Base-by-base conservation (phyloP, 2,329 filamentous ascomycete species). In the Sporothrix curviconia region DNA sequence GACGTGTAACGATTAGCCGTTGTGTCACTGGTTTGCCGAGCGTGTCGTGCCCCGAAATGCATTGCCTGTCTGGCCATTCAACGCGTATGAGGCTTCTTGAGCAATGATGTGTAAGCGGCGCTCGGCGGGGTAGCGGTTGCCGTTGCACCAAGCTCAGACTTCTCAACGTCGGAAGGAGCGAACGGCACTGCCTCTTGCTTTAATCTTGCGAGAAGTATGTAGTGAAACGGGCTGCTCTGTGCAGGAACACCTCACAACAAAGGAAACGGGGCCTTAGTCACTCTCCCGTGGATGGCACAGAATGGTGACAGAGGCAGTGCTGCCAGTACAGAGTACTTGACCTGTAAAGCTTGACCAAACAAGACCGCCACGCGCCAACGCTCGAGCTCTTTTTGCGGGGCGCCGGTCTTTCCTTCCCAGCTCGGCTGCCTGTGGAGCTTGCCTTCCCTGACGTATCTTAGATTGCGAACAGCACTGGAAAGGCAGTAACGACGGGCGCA, bases 41-140 rank as follows among this genome's bases (percentile, higher is more conserved):
- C n/a, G n/a, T n/a, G n/a, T n/a, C n/a, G n/a, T n/a, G n/a, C n/a
- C n/a, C n/a, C n/a, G n/a, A n/a, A n/a, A n/a, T n/a, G n/a, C n/a
- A n/a, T n/a, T n/a, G n/a, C n/a, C n/a, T n/a, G n/a, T 30, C 17
- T 50, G 46, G 46, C 46, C 46, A 37, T 32, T 25, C 15, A 28
- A 40, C 49, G 49, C 34, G 34, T 51, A n/a, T 5, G 15, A 17
- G 47, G 6, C 28, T 32, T 11, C 28, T 51, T 14, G 32, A n/a
- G 32, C 47, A 37, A 52, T 47, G 56, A 58, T 58, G 43, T 47
- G 56, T 52, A 51, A 58, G 51, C 56, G 55, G 59, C 51, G 39
- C 51, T 52, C 43, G 51, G 59, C 51, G 58, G 58, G 55, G 58
- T 59, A 52, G 24, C 12, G n/a, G 19, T 24, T 15, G 32, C 34